phyloP scores from a whole-genome alignment of 2,329 filamentous ascomycete species.

The Paramyrothecium sp. region DNA sequence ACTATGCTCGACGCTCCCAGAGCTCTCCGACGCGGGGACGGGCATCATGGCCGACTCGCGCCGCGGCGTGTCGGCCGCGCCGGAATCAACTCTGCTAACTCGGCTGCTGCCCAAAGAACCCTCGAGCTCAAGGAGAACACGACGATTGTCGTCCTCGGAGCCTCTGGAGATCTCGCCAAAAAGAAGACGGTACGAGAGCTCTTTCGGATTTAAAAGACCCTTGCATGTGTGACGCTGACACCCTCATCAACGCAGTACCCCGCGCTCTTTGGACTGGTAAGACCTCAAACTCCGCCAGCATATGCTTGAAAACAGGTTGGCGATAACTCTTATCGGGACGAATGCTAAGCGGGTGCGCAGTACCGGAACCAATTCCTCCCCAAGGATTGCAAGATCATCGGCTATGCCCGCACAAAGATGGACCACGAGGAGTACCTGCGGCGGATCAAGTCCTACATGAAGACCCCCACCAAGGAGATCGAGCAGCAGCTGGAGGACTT shows the following conservation, averaged over 20 bases:
- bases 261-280: slow-evolving; percentile 93
- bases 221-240: slow-evolving; percentile 17
- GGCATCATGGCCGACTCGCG: not conserved
- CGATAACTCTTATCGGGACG: not conserved
- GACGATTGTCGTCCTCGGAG: slow-evolving; percentile 91
- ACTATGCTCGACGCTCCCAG: slow-evolving; percentile 7
- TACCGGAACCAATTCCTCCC: slow-evolving; percentile 98
- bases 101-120: slow-evolving; percentile 35
- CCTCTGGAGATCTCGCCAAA: slow-evolving; percentile 96
- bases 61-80: slow-evolving; percentile 1
- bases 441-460: slow-evolving; percentile 96
- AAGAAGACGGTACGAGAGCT: slow-evolving; percentile 85
- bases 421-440: slow-evolving; percentile 93
- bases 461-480: slow-evolving; percentile 95
- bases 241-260: slow-evolving; percentile 66
- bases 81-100: slow-evolving; percentile 13
- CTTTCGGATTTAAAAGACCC: slow-evolving; percentile 11
- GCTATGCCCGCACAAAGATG: slow-evolving; percentile 99
- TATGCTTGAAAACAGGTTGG: not conserved
- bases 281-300: slow-evolving; percentile 34
- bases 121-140: slow-evolving; percentile 99
- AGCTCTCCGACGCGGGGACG: not conserved
- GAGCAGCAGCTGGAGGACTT: slow-evolving; percentile 95
- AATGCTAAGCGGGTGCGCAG: slow-evolving; percentile 42
- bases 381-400: slow-evolving; percentile 94